phyloP scores from a whole-genome alignment of 768 basidiomycete species.

The Amanita polypyramis region DNA sequence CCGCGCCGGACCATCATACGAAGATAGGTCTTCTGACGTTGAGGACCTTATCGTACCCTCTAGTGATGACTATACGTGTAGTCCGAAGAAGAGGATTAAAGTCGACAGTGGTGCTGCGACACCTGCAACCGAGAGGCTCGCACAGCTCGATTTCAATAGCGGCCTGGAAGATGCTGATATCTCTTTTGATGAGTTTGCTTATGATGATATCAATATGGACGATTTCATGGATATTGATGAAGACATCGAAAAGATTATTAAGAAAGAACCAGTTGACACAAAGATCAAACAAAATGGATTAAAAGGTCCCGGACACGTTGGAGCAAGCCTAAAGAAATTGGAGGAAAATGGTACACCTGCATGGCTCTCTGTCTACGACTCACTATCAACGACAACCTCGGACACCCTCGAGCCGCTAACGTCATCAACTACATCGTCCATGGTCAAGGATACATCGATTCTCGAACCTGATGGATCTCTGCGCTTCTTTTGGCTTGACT shows the following conservation, averaged over 20 bases:
- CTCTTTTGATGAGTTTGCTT: constrained; percentile 26
- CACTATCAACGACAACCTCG: constrained; percentile 48
- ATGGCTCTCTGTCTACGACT: constrained; percentile 72
- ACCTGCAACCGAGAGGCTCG: constrained; percentile 49
- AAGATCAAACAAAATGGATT: constrained; percentile 16
- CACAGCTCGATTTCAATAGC: constrained; percentile 48
- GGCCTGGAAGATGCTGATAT: constrained; percentile 34
- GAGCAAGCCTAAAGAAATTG: constrained; percentile 23
- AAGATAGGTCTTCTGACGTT: constrained; percentile 36
- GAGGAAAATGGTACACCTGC: constrained; percentile 39
- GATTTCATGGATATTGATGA: constrained; percentile 53
- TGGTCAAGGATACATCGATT: constrained; percentile 26
- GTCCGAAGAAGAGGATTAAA: constrained; percentile 60
- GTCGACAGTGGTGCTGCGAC: constrained; percentile 32
- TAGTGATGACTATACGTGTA: constrained; percentile 53
- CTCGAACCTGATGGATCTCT: constrained; percentile 80
- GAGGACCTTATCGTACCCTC: constrained; percentile 28
- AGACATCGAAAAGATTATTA: constrained; percentile 23
- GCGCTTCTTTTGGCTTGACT: constrained; percentile 94
- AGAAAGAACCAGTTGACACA: constrained; percentile 20
- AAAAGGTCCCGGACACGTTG: constrained; percentile 5
- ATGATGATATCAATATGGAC: constrained; percentile 51
- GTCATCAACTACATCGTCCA: constrained; percentile 20
- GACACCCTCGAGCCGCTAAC: constrained; percentile 47
- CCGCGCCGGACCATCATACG: constrained; percentile 22